These are phyloP conservation scores for Alternaria rosae DNA, from an alignment of 2,329 filamentous ascomycete species.

Conservation along the genomic window DNA sequence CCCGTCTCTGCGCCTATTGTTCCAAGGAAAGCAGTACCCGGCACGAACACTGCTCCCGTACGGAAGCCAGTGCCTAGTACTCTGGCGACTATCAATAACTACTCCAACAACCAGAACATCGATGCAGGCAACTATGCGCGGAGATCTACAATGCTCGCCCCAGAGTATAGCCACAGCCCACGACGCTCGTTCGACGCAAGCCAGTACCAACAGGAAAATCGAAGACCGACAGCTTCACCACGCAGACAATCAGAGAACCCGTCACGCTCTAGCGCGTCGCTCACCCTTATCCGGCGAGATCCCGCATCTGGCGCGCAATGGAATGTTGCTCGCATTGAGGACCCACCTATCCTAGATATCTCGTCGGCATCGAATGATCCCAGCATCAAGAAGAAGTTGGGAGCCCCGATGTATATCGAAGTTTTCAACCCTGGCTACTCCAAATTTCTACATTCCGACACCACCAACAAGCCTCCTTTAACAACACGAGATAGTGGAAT, in stretches of 20 bases:
- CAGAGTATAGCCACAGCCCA: conserved; percentile 24
- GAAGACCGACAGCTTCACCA: conserved; percentile 26
- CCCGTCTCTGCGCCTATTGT: conserved; percentile 26
- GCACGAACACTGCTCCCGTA: conserved; percentile 17
- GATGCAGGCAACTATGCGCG: conserved; percentile 29
- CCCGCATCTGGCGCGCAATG: conserved; percentile 58
- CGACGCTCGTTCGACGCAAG: conserved; percentile 36
- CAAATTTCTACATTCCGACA: conserved; percentile 57
- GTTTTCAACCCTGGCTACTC: conserved; percentile 67
- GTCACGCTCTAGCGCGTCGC: conserved; percentile 28
- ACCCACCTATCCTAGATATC: conserved; percentile 54
- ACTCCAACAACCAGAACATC: conserved; percentile 40
- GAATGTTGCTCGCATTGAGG: conserved; percentile 59
- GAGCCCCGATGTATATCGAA: conserved; percentile 60
- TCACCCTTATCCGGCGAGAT: conserved; percentile 61
- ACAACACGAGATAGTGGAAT: conserved; percentile 24
- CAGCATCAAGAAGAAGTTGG: conserved; percentile 45
- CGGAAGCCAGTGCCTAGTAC: conserved; percentile 41
- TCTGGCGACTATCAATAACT: conserved; percentile 34
- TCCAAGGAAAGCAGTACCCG: conserved; percentile 40
- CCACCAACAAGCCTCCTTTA: conserved; percentile 24
- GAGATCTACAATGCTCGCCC: conserved; percentile 21
- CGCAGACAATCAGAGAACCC: conserved; percentile 31
- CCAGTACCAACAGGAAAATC: conserved; percentile 30
- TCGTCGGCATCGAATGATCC: conserved; percentile 49